phyloP scores from a whole-genome alignment of 2,329 filamentous ascomycete genomes.

The Colletotrichum eremochloae region DNA sequence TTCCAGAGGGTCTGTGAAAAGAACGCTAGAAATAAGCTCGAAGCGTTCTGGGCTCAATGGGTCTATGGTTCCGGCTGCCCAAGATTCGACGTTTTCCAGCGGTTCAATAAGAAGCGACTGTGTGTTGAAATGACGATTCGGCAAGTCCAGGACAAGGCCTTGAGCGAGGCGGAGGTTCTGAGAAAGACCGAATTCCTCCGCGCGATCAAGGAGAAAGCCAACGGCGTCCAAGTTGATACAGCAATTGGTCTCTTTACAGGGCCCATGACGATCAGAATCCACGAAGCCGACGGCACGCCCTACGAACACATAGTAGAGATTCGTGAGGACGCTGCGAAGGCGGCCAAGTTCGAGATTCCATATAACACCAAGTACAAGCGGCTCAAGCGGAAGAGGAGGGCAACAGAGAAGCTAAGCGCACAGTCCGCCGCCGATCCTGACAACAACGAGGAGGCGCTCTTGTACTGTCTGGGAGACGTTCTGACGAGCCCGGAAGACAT shows the following conservation, averaged over 20 bases:
- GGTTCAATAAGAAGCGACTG: constrained; percentile 97
- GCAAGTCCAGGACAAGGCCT: constrained; percentile 73
- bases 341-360: constrained; percentile 88
- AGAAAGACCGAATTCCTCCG: constrained; percentile 82
- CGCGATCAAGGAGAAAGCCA: constrained; percentile 83
- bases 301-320: constrained; percentile 99
- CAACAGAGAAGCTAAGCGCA: constrained; percentile 64
- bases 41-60: constrained; percentile 96
- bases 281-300: constrained; percentile 97
- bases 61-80: constrained; percentile 90
- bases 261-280: constrained; percentile 97
- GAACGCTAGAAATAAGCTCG: constrained; percentile 86
- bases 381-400: constrained; percentile 79
- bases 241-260: constrained; percentile 89
- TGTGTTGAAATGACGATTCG: constrained; percentile 92
- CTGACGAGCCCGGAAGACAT: constrained; percentile 86
- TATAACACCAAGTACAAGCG: constrained; percentile 99
- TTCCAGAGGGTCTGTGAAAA: constrained; percentile 91
- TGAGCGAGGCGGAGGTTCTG: constrained; percentile 28
- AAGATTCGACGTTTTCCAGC: constrained; percentile 85
- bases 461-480: constrained; percentile 94
- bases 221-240: constrained; percentile 76
- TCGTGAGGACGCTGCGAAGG: constrained; percentile 83
- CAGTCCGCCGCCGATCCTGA: constrained; percentile 67
- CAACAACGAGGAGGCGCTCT: constrained; percentile 81